These are phyloP conservation scores for Lolium multiflorum DNA, from an alignment of 176 grass and related monocot genomes.

Conservation along the genomic window DNA sequence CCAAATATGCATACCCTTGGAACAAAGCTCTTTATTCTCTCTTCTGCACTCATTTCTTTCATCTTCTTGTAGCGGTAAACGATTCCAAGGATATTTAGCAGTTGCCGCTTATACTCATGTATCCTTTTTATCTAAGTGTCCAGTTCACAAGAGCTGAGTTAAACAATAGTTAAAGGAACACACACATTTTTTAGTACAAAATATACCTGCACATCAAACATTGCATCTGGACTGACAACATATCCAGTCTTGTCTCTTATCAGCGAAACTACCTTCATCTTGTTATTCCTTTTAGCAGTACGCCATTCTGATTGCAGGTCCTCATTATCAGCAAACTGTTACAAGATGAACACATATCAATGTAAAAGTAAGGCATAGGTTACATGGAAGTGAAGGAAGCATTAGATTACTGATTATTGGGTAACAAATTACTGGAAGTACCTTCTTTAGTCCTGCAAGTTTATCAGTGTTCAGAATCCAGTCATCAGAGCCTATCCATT, in stretches of 20 bases:
- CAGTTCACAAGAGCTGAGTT: constrained; percentile 41
- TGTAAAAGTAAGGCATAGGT: constrained; percentile 27
- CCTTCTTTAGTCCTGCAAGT: constrained; percentile 80
- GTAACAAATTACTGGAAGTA: constrained; percentile 37
- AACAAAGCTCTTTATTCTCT: constrained; percentile 76
- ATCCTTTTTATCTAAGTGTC: constrained; percentile 91
- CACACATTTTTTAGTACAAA: constrained; percentile 33
- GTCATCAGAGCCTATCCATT: constrained; percentile 93
- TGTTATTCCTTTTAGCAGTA: constrained; percentile 78
- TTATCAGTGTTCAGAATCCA: constrained; percentile 93
- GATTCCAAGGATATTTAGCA: constrained; percentile 97
- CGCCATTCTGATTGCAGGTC: constrained; percentile 89
- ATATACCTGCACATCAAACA: constrained; percentile 99
- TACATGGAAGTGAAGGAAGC: background rate
- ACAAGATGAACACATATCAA: constrained; percentile 22
- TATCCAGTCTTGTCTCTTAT: constrained; percentile 97
- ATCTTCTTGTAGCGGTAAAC: constrained; percentile 99
- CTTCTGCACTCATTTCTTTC: constrained; percentile 89
- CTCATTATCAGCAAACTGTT: constrained; percentile 87
- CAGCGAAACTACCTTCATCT: constrained; percentile 78
- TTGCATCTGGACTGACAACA: constrained; percentile 90
- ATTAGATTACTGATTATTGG: constrained; percentile 9
- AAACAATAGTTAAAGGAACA: constrained; percentile 4
- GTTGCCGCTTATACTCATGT: constrained; percentile 95
- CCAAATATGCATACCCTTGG: constrained; percentile 98